Base-by-base conservation (phyloP, 345 rosid genomes). In the Dipteronia dyeriana region DNA sequence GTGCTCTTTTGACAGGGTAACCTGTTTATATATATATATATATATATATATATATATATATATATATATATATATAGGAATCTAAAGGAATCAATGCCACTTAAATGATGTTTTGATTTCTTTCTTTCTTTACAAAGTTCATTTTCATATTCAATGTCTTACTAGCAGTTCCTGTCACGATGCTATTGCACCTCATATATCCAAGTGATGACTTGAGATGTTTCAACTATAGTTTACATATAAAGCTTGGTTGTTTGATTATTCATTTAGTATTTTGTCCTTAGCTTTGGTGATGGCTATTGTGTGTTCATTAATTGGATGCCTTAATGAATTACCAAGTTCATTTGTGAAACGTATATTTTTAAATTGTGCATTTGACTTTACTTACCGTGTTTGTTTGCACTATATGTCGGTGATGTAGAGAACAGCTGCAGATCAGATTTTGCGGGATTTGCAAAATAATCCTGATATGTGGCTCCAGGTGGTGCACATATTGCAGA, bases 381-480 rank as follows among this genome's bases (percentile, higher is more conserved):
- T 68, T 43, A 77, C 53, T 81, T 45, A 1, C 43, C 4, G 45
- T 29, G 43, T 70, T 34, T 73, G 38, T 73, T 67, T 68, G 56
- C 34, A 45, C 25, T n/a, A n/a, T n/a, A 62, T 56, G 23, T 82
- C 69, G 84, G 73, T 70, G 43, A 45, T 34, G 31, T 83, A 97
- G 99, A 97, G 99, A 79, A 87, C 94, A 31, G 94, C 97, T 62
- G 99, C 99, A 0, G 99, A 97, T 83, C 92, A 92, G 79, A 90
- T 97, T 73, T 82, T 97, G 91, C 97, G 97, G 88, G 99, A 94
- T 56, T 80, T 97, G 86, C 99, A 97, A 82, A 91, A 86, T 68
- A 97, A 97, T 83, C 96, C 96, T 60, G 98, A 92, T 72, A 94
- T 90, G 90, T 97, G 99, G 99, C 98, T 92, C 25, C 99, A 97